These are phyloP conservation scores for Posidonia australis DNA, from an alignment of 106 monocot genomes.

Conservation along the genomic window DNA sequence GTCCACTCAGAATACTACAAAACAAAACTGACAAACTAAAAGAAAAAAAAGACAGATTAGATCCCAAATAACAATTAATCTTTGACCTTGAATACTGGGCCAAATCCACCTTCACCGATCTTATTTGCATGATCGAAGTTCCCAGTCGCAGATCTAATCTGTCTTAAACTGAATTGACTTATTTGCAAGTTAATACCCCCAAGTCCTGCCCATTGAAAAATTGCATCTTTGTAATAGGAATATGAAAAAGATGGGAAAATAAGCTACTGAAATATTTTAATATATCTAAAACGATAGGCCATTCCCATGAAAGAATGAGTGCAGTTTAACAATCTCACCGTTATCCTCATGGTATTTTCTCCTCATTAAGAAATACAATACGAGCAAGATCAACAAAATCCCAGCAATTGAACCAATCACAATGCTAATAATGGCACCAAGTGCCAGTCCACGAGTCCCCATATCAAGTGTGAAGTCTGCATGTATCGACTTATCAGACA, in stretches of 20 bases:
- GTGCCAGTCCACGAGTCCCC: not conserved
- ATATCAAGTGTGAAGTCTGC: not conserved
- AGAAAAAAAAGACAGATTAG: too few relatives aligned
- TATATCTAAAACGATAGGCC: too few relatives aligned
- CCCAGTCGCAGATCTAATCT: conserved; percentile 19
- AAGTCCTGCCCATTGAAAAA: conserved; percentile 8
- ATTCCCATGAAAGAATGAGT: too few relatives aligned
- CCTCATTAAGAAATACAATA: conserved; percentile 5
- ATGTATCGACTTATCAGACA: too few relatives aligned
- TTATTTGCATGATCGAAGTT: too few relatives aligned
- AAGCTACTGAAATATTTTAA: not conserved
- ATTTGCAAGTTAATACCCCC: conserved; percentile 5
- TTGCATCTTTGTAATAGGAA: not conserved
- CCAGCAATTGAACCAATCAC: conserved; percentile 1
- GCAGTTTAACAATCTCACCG: not conserved
- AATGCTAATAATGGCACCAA: conserved; percentile 12
- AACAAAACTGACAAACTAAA: conserved; percentile 9
- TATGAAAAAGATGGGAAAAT: not conserved
- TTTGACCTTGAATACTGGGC: too few relatives aligned
- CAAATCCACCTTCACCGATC: too few relatives aligned
- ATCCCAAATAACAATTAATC: too few relatives aligned
- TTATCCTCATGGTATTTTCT: not conserved
- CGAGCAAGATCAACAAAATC: too few relatives aligned
- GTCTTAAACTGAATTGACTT: conserved; percentile 7
- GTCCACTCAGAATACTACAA: too few relatives aligned